phyloP scores from a whole-genome alignment of 2,329 filamentous ascomycete genomes.

The Botrytis squamosa region DNA sequence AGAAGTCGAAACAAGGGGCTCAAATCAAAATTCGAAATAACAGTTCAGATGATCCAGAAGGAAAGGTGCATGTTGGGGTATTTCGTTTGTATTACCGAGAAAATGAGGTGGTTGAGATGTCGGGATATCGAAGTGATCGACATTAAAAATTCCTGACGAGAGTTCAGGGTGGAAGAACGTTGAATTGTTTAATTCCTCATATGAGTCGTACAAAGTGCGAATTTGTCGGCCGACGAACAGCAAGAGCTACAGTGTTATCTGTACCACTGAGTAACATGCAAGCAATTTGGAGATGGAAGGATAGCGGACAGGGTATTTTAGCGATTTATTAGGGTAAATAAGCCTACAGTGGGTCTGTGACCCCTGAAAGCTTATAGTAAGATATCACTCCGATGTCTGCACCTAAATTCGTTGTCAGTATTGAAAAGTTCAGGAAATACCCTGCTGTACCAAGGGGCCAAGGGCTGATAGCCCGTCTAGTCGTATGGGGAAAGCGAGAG shows the following conservation, averaged over 20 bases:
- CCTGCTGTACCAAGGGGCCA: conserved; percentile 4
- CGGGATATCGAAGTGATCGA: conserved; percentile 1
- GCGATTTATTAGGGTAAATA: conserved; percentile 11
- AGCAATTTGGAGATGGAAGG: conserved; percentile 4
- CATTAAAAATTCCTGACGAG: background rate
- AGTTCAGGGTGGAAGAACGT: background rate
- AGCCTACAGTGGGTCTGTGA: conserved; percentile 3
- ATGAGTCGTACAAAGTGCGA: background rate
- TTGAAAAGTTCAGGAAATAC: background rate
- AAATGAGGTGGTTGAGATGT: background rate
- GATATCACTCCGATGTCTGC: background rate
- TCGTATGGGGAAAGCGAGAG: background rate
- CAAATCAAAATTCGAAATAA: background rate
- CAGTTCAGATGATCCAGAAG: background rate
- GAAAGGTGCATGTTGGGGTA: background rate
- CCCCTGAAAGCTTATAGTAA: background rate
- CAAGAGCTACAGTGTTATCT: background rate
- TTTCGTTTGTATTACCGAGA: conserved; percentile 3
- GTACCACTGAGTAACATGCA: background rate
- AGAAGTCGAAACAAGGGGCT: background rate
- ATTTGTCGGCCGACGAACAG: background rate
- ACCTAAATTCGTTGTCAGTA: background rate
- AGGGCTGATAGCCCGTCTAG: background rate
- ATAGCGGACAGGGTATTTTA: conserved; percentile 3
- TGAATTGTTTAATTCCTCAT: background rate